A percentile compares a stretch with the other conserved stretches of the same genome.
phyloP scores from a whole-genome alignment of 2,329 filamentous ascomycete species.

The Salinomyces thailandicus region DNA sequence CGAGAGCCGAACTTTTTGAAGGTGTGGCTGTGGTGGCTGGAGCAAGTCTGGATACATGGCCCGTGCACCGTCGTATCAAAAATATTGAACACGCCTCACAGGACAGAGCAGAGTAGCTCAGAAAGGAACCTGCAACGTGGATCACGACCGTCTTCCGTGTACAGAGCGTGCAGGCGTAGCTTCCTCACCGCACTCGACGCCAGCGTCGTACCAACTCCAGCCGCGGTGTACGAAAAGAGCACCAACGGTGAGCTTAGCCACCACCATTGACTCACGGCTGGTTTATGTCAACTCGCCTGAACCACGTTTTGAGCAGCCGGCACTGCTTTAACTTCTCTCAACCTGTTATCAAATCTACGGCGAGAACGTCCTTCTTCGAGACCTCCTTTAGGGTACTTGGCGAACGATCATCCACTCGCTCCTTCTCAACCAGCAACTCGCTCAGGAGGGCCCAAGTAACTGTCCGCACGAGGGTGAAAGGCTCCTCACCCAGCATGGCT shows the following conservation, averaged over 20 bases:
- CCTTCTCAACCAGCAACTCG: constrained; percentile 10
- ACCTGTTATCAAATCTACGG: too few relatives aligned
- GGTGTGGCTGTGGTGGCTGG: neutral
- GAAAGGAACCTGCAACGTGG: too few relatives aligned
- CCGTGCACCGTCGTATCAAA: too few relatives aligned
- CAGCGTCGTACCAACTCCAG: neutral
- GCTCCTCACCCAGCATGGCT: constrained; percentile 40
- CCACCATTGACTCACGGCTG: constrained; percentile 1
- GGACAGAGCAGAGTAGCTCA: too few relatives aligned
- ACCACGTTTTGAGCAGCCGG: constrained; percentile 1
- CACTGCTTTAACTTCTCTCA: neutral
- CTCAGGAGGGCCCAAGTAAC: constrained; percentile 17
- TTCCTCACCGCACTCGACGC: too few relatives aligned
- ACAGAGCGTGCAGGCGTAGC: too few relatives aligned
- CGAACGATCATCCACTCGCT: too few relatives aligned
- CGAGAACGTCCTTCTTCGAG: too few relatives aligned
- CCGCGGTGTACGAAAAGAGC: neutral
- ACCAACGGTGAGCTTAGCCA: neutral
- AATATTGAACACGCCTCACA: too few relatives aligned
- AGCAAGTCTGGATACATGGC: too few relatives aligned
- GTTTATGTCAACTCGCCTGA: constrained; percentile 1
- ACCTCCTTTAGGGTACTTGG: too few relatives aligned
- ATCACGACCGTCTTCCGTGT: too few relatives aligned
- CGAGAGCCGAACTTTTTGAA: constrained; percentile 1
- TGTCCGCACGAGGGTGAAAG: constrained; percentile 25